Evolutionary conservation across 2,329 filamentous ascomycete species (phyloP), one percentile per base, ranked within the genome.

Genomic region (Ceratocystis lukuohia): DNA sequence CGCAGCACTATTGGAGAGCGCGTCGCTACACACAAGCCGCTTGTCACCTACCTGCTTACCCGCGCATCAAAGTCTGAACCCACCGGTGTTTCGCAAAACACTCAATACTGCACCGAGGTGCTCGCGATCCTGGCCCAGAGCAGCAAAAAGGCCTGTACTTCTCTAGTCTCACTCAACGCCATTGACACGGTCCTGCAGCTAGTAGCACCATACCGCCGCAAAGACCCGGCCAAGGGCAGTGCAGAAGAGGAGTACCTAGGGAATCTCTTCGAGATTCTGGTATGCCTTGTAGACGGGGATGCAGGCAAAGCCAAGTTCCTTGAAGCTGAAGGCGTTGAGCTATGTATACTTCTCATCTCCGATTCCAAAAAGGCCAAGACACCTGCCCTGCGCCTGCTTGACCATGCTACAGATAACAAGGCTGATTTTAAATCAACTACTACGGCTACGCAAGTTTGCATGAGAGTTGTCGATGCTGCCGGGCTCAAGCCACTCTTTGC

Each of bases 221-320:
- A 86, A 62, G 92, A 99, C 72, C 94, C 94, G 0, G 83, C 86
- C 62, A 93, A 89, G 72, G 90, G 91, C 67, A 86, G 87, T 41
- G 87, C 94, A 63, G 94, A 97, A 74, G 92, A 96, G 73, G 94
- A 99, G 76, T 96, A 89, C 74, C 89, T 95, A 73, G 91, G 96
- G 75, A 96, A 99, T 70, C 74, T 96, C 0, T 99, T 99, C 74
- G 92, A 96, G 72, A 84, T 87, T 1, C 74, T 97, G 20, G 89
- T 89, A 0, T 95, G 89, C 70, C 77, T 96, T 1, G 88, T 87
- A 0, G 89, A 96, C 71, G 88, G 91, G 67, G 74, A 80, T 0
- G 76, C 81, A 3, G 92, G 92, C 5, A 96, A 96, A 74, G 72
- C 77, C 8, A 90, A 89, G 68, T 94, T 97, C 69, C 73, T 96